phyloP scores from a whole-genome alignment of 495 filamentous ascomycete genomes.

The Hyaloscypha finlandica region DNA sequence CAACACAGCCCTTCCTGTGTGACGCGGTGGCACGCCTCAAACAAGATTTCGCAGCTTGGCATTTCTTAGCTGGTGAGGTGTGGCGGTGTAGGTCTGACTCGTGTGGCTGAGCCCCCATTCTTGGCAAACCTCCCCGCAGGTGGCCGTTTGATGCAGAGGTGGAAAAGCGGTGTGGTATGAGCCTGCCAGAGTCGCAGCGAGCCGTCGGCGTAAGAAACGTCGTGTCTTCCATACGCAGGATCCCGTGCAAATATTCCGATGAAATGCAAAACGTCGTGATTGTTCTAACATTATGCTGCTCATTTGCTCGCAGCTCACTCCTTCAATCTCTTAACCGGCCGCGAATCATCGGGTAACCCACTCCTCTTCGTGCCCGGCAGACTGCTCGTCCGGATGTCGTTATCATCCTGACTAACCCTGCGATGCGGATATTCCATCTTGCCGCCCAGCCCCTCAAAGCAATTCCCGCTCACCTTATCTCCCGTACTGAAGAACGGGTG shows the following conservation, averaged over 20 bases:
- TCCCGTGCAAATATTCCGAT: not conserved
- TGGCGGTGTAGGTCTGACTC: slow-evolving; percentile 3
- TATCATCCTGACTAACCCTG: slow-evolving; percentile 89
- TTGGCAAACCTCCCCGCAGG: too few species aligned
- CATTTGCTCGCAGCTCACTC: slow-evolving; percentile 37
- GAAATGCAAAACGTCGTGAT: not conserved
- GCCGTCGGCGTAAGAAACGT: not conserved
- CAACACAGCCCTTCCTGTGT: not conserved
- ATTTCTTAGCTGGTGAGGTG: not conserved
- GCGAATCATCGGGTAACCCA: slow-evolving; percentile 80
- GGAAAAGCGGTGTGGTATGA: not conserved
- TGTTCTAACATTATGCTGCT: not conserved
- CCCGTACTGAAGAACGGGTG: slow-evolving; percentile 81
- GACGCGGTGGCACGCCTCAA: not conserved
- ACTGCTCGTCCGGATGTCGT: slow-evolving; percentile 86
- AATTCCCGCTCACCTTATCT: slow-evolving; percentile 70
- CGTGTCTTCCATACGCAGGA: not conserved
- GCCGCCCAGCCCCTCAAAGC: slow-evolving; percentile 74
- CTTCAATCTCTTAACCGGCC: slow-evolving; percentile 68
- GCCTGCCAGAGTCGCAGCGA: not conserved
- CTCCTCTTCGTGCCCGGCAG: slow-evolving; percentile 90
- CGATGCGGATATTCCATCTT: slow-evolving; percentile 87
- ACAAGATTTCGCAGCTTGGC: not conserved
- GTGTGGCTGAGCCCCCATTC: not conserved
- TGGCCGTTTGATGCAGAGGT: too few species aligned